Percentiles rank a stretch among this genome's conserved stretches.
Conservation (phyloP, 2,329 filamentous ascomycete genomes). For the Aspergillus jensenii region DNA sequence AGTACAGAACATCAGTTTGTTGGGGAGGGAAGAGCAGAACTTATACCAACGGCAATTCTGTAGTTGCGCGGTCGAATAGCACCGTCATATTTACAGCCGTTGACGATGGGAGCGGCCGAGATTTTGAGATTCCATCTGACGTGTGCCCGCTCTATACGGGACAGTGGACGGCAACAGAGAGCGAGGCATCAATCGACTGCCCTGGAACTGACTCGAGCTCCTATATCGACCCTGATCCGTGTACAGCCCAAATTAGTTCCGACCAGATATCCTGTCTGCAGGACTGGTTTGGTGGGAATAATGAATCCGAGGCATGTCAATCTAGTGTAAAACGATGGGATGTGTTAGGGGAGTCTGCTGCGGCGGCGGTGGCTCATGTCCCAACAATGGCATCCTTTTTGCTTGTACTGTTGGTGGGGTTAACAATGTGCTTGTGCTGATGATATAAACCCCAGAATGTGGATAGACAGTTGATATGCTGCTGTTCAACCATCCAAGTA, state of each 20-base stretch:
- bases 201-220: not conserved
- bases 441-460: too few species aligned
- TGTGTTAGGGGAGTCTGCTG: not conserved
- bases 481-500: too few species aligned
- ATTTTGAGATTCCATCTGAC: not conserved
- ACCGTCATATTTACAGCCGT: not conserved
- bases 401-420: not conserved
- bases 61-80: not conserved
- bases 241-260: not conserved
- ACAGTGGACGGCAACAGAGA: not conserved
- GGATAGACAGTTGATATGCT: too few species aligned
- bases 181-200: not conserved
- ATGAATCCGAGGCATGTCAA: slow-evolving; percentile 3
- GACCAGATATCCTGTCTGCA: not conserved
- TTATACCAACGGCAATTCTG: not conserved
- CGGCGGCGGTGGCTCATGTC: not conserved
- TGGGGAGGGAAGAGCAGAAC: not conserved
- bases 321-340: not conserved
- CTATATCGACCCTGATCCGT: not conserved
- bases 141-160: not conserved
- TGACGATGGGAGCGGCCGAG: not conserved
- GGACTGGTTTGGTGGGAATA: slow-evolving; percentile 1
- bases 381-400: not conserved
- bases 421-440: not conserved
- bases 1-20: not conserved